A percentile compares a stretch with the other conserved stretches of the same genome.
Evolutionary conservation across 2,329 filamentous ascomycete genomes (phyloP).

Genomic region (Zasmidium cellare): DNA sequence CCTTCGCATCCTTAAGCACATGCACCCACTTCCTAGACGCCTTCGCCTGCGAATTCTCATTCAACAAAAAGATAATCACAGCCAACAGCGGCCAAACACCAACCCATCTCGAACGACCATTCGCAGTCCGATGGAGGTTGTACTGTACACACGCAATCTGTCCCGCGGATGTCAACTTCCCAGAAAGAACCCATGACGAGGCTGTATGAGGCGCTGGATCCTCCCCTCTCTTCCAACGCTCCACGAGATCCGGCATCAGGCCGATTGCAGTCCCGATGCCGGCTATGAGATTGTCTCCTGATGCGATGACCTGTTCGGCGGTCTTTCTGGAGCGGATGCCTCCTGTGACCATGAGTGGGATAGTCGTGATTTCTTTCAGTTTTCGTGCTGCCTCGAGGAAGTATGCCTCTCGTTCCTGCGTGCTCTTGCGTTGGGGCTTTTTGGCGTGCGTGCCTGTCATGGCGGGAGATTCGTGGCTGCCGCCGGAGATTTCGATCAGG

Average conservation of each 20-base stretch:
- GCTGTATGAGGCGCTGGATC: slow-evolving; percentile 2
- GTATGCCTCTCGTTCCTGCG: slow-evolving; percentile 15
- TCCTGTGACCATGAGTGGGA: slow-evolving; percentile 19
- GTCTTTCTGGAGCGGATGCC: slow-evolving; percentile 12
- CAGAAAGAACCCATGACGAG: slow-evolving; percentile 8
- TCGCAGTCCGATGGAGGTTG: slow-evolving; percentile 8
- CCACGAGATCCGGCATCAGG: slow-evolving; percentile 14
- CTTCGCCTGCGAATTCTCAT: no score
- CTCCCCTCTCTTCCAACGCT: slow-evolving; percentile 14
- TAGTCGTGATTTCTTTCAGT: slow-evolving; percentile 9
- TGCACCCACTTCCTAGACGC: no score
- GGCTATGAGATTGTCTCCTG: slow-evolving; percentile 8
- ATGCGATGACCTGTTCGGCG: slow-evolving; percentile 9
- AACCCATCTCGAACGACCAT: slow-evolving; percentile 1
- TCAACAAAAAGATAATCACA: no score
- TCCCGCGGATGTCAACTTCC: not conserved
- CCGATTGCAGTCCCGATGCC: slow-evolving; percentile 16
- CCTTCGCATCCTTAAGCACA: no score
- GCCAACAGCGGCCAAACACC: slow-evolving; percentile 13
- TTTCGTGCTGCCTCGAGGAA: slow-evolving; percentile 15
- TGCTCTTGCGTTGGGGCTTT: slow-evolving; percentile 9
- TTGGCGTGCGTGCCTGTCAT: slow-evolving; percentile 9
- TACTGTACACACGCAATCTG: slow-evolving; percentile 12
- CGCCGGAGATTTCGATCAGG: slow-evolving; percentile 21
- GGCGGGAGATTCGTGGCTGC: slow-evolving; percentile 12